Percentiles rank a stretch among this genome's conserved stretches.
These are phyloP conservation scores for Pseudogymnoascus sp. DNA, from an alignment of 2,329 filamentous ascomycete species.

Conservation along the genomic window DNA sequence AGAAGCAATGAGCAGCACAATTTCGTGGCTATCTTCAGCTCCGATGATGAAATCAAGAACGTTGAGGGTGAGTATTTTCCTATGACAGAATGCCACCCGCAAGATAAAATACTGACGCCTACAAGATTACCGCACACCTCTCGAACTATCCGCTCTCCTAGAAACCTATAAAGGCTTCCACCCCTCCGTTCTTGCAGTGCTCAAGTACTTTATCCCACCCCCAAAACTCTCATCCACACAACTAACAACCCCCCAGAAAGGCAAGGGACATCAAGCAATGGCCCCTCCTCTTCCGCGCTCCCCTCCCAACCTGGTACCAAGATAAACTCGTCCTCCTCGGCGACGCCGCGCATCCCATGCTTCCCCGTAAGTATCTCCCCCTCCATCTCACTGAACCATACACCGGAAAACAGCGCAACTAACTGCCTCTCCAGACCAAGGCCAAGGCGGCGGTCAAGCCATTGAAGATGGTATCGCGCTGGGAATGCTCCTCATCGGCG, in stretches of 20 bases:
- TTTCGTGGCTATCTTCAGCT: slow-evolving; percentile 19
- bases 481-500: slow-evolving; percentile 23
- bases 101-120: slow-evolving; percentile 11
- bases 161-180: slow-evolving; percentile 15
- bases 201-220: slow-evolving; percentile 11
- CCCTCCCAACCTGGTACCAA: slow-evolving; percentile 24
- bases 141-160: slow-evolving; percentile 14
- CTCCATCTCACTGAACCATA: not conserved
- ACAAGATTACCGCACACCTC: slow-evolving; percentile 19
- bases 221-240: not conserved
- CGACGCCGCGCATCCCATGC: slow-evolving; percentile 23
- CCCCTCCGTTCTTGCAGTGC: slow-evolving; percentile 14
- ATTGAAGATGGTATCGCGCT: slow-evolving; percentile 29
- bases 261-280: slow-evolving; percentile 27
- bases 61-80: slow-evolving; percentile 10
- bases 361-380: slow-evolving; percentile 18
- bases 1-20: slow-evolving; percentile 14
- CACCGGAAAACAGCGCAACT: slow-evolving; percentile 3
- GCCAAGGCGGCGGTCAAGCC: slow-evolving; percentile 29
- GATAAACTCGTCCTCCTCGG: slow-evolving; percentile 19
- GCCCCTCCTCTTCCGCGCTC: slow-evolving; percentile 25
- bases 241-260: slow-evolving; percentile 17
- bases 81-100: not conserved
- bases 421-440: slow-evolving; percentile 19
- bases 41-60: slow-evolving; percentile 12